Evolutionary conservation across 495 filamentous ascomycete species (phyloP).

Genomic region (Poronia punctata): DNA sequence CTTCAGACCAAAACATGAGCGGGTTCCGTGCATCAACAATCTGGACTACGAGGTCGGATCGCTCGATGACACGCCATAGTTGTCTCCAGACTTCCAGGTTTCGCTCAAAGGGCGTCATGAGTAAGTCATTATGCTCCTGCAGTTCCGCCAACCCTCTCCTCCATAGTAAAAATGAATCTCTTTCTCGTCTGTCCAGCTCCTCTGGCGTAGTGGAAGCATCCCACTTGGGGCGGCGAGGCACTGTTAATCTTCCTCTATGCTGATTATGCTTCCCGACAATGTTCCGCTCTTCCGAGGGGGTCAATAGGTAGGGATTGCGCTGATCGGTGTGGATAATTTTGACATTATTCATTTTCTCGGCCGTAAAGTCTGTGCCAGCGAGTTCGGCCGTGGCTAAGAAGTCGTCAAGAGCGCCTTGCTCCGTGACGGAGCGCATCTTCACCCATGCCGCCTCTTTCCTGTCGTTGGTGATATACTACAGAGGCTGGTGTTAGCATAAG

Average conservation of each 20-base stretch:
- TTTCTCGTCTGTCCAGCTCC: constrained; percentile 73
- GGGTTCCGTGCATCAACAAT: constrained; percentile 98
- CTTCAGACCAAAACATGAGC: constrained; percentile 86
- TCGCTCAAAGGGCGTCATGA: constrained; percentile 98
- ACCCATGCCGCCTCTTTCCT: constrained; percentile 75
- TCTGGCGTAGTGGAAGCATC: constrained; percentile 72
- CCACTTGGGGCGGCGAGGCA: constrained; percentile 87
- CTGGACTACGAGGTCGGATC: constrained; percentile 92
- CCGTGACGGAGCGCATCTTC: constrained; percentile 97
- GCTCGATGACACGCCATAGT: constrained; percentile 96
- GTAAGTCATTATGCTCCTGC: constrained; percentile 83
- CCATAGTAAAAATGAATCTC: constrained; percentile 80
- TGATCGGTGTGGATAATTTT: constrained; percentile 96
- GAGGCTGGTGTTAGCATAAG: constrained; percentile 2
- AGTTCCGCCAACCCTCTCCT: constrained; percentile 83
- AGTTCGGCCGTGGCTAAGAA: constrained; percentile 75
- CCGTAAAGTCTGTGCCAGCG: constrained; percentile 96
- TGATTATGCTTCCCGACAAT: constrained; percentile 72
- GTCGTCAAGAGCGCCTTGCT: constrained; percentile 89
- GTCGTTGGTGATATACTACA: constrained; percentile 62
- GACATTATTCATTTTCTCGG: constrained; percentile 96
- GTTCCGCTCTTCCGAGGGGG: constrained; percentile 74
- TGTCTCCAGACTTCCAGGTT: constrained; percentile 99
- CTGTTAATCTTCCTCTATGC: constrained; percentile 71
- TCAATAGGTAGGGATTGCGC: constrained; percentile 89